Percentiles rank a stretch among this genome's conserved stretches.
These are phyloP conservation scores for Nemania diffusa DNA, from an alignment of 2,329 filamentous ascomycete genomes.

Conservation along the genomic window DNA sequence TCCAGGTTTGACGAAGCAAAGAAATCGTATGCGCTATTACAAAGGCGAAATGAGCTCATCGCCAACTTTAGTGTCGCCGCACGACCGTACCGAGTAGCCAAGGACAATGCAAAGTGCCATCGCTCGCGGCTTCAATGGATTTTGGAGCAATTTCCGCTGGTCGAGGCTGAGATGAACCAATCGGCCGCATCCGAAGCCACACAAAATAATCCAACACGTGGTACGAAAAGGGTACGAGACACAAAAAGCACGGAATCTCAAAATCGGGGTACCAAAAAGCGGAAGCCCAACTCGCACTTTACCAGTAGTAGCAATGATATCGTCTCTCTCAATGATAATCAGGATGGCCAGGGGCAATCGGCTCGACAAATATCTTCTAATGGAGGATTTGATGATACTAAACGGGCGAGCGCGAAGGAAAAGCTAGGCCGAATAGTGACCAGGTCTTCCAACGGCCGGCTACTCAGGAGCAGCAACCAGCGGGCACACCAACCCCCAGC, in stretches of 20 bases:
- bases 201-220: not conserved
- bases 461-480: not conserved
- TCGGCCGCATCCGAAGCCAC: not conserved
- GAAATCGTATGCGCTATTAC: not conserved
- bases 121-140: not conserved
- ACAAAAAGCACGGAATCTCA: not conserved
- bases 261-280: not conserved
- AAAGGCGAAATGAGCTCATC: not conserved
- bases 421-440: not conserved
- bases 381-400: not conserved
- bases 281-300: not conserved
- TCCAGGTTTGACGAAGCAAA: conserved; percentile 4
- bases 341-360: not conserved
- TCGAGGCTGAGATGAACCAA: conserved; percentile 16
- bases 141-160: conserved; percentile 16
- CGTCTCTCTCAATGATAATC: not conserved
- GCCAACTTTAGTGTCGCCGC: not conserved
- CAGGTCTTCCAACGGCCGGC: not conserved
- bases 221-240: not conserved
- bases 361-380: not conserved
- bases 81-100: not conserved
- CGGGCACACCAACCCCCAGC: not conserved
- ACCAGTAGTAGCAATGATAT: not conserved
- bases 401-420: not conserved
- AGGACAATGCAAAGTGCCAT: not conserved